Conservation (phyloP, 441 rosid species). For the Cnidoscolus chayamansa region DNA sequence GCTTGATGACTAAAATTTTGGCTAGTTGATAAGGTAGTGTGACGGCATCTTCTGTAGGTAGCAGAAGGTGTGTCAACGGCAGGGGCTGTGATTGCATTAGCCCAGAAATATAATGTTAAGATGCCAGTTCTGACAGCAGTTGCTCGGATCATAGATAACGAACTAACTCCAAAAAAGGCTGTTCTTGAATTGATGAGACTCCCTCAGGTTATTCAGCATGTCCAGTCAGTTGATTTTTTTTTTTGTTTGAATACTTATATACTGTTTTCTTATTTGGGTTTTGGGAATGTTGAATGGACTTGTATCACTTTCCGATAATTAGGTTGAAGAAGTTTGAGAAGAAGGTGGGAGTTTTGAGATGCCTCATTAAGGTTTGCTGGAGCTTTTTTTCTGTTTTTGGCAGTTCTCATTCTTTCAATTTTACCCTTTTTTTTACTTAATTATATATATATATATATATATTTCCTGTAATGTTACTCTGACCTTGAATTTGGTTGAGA, state of each 20-base stretch:
- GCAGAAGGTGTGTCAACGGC: slow-evolving; percentile 97
- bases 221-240: not conserved
- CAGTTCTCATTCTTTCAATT: not conserved
- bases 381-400: not conserved
- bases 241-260: not conserved
- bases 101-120: slow-evolving; percentile 90
- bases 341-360: not conserved
- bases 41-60: slow-evolving; percentile 38
- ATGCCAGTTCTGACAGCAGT: slow-evolving; percentile 92
- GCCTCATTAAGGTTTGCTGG: not conserved
- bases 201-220: slow-evolving; percentile 61
- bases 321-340: slow-evolving; percentile 85
- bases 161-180: slow-evolving; percentile 76
- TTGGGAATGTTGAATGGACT: not conserved
- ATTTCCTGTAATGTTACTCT: not conserved
- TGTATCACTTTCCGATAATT: slow-evolving; percentile 15
- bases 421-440: not conserved
- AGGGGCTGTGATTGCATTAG: slow-evolving; percentile 86
- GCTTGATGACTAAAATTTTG: slow-evolving; percentile 12
- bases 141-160: slow-evolving; percentile 80
- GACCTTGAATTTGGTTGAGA: not conserved
- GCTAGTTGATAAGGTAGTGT: not conserved
- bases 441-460: no score
- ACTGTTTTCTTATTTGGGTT: not conserved
- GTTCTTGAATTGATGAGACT: slow-evolving; percentile 84